A percentile compares a stretch with the other conserved stretches of the same genome.
Conservation (phyloP, 208 protist species). For the Trypanosoma congolense region DNA sequence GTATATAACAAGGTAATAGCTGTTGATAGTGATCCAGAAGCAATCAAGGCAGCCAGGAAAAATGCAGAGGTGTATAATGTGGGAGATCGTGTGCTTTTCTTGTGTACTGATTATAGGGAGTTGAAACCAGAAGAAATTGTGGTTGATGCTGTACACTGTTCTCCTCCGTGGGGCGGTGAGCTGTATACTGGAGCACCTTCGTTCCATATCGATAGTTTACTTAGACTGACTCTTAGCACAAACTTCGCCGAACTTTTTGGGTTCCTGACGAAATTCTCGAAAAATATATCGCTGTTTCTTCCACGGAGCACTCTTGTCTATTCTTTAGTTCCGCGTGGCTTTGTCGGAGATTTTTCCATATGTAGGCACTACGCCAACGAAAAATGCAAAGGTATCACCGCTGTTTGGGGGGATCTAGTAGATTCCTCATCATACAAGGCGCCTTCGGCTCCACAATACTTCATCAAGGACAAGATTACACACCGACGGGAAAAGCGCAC, state of each 20-base stretch:
- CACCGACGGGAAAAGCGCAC: conserved; percentile 7
- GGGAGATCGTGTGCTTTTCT: conserved; percentile 13
- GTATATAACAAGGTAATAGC: conserved; percentile 26
- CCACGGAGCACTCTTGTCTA: conserved; percentile 24
- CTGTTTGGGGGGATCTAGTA: conserved; percentile 19
- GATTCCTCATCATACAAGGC: conserved; percentile 8
- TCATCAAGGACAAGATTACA: conserved; percentile 14
- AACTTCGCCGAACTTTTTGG: conserved; percentile 15
- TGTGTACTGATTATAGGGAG: conserved; percentile 14
- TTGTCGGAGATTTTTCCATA: conserved; percentile 18
- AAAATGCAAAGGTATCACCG: conserved; percentile 20
- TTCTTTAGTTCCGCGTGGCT: conserved; percentile 11
- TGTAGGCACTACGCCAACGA: conserved; percentile 25
- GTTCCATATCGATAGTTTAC: conserved; percentile 14
- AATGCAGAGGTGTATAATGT: conserved; percentile 24
- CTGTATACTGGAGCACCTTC: conserved; percentile 15
- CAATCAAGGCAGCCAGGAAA: conserved; percentile 21
- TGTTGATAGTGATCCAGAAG: conserved; percentile 21
- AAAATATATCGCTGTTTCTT: conserved; percentile 27
- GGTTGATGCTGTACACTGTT: conserved; percentile 23
- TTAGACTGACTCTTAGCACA: conserved; percentile 8
- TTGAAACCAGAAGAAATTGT: conserved; percentile 9
- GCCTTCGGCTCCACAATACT: conserved; percentile 8
- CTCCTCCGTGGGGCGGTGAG: conserved; percentile 15
- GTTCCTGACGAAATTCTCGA: conserved; percentile 18